A percentile compares a stretch with the other conserved stretches of the same genome.
These are phyloP conservation scores for Chaetothyriales sp. DNA, from an alignment of 2,329 filamentous ascomycete genomes.

Conservation along the genomic window DNA sequence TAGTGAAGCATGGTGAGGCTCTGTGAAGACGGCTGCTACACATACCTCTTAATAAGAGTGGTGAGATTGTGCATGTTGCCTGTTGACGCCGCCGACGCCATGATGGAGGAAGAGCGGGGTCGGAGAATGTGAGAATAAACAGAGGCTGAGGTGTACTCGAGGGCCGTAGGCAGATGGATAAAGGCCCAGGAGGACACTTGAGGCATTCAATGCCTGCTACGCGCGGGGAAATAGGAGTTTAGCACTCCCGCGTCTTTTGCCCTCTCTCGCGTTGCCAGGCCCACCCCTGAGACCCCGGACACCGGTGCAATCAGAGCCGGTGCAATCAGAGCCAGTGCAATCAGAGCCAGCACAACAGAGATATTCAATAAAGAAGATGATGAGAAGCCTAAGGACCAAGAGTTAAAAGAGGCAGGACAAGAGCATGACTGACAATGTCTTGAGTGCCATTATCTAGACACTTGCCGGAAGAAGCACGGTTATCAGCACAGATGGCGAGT, in stretches of 20 bases:
- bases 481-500: not conserved
- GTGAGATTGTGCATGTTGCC: slow-evolving; percentile 86
- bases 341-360: no score
- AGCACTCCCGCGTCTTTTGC: no score
- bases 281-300: no score
- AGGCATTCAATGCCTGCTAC: not conserved
- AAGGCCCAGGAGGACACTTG: not conserved
- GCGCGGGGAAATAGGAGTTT: not conserved
- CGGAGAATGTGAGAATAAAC: not conserved
- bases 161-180: not conserved
- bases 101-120: slow-evolving; percentile 2
- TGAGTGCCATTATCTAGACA: no score
- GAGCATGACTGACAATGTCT: no score
- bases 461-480: no score
- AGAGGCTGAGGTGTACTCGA: not conserved
- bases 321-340: no score
- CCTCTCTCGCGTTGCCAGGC: no score
- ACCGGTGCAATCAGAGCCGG: no score
- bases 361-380: no score
- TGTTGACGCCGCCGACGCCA: slow-evolving; percentile 8
- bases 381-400: no score
- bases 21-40: slow-evolving; percentile 12
- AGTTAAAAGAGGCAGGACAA: no score
- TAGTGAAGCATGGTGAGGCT: not conserved
- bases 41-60: slow-evolving; percentile 94